Base-by-base conservation (phyloP, 768 basidiomycete species). In the Kwoniella europaea region DNA sequence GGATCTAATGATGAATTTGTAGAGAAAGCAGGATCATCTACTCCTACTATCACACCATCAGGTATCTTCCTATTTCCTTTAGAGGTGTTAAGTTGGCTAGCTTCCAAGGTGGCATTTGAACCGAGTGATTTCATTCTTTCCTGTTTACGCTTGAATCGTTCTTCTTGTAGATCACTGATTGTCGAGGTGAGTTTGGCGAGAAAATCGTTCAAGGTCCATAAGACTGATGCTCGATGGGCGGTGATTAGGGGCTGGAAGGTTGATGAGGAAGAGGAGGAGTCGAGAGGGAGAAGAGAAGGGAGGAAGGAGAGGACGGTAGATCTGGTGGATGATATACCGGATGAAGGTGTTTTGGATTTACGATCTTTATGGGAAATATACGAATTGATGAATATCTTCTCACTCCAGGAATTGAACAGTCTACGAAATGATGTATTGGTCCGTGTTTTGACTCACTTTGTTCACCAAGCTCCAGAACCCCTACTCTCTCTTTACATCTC, bases 181-280 rank as follows among this genome's bases (percentile, higher is more conserved):
- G 81, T 86, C 77, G 92, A 89, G 75, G 92, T 91, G 27, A 90
- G 88, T 72, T 91, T 89, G 0, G 93, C 88, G 46, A 99, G 87
- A 50, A 91, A 88, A 62, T 91, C 87, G 79, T 88, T 91, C 67
- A 99, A 88, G 84, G 90, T 95, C 91, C 94, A 94, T 13, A 93
- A 92, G 74, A 99, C 88, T 77, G 91, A 89, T n/a, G 93, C 88
- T 78, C 92, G 92, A 82, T 99, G 97, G 4, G 93, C 93, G n/a
- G 93, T 90, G 41, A 89, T 82, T 74, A 92, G 64, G 1, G 73
- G 71, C 66, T 92, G 90, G 27, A 89, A 87, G 27, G 89, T 86
- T 89, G 88, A 76, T 10, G 46, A 69, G 46, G 59, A 53, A 5
- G 67, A 61, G 18, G 56, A 42, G 10, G 42, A 27, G 22, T 67